Conservation (phyloP, 2,329 filamentous ascomycete genomes). For the Aspergillus unguis region DNA sequence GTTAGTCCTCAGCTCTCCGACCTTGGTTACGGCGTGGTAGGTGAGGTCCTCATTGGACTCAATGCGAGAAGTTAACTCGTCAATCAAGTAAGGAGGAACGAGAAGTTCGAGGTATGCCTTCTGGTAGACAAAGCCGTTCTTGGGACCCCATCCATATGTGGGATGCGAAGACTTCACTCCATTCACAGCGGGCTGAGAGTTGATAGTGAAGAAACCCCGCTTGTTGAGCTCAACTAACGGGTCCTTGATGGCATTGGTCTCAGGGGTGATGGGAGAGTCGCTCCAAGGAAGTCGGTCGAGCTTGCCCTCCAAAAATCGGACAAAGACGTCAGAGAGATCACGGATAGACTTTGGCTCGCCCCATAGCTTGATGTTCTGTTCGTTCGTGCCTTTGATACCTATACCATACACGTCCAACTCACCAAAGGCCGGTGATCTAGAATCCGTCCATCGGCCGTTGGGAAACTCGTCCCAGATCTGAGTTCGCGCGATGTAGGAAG, state of each 20-base stretch:
- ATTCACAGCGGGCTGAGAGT: constrained; percentile 93
- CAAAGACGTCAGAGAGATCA: constrained; percentile 79
- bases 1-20: constrained; percentile 79
- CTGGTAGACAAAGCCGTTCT: constrained; percentile 95
- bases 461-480: constrained; percentile 99
- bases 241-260: constrained; percentile 73
- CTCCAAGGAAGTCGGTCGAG: constrained; percentile 89
- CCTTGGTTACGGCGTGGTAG: constrained; percentile 88
- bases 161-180: constrained; percentile 84
- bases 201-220: constrained; percentile 88
- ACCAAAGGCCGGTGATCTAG: constrained; percentile 91
- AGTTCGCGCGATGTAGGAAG: constrained; percentile 90
- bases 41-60: constrained; percentile 77
- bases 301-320: constrained; percentile 77
- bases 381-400: constrained; percentile 88
- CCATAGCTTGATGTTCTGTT: constrained; percentile 94
- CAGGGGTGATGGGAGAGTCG: constrained; percentile 77
- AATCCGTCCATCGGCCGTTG: constrained; percentile 98
- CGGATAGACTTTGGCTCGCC: constrained; percentile 75
- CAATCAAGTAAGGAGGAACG: constrained; percentile 74
- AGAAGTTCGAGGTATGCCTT: constrained; percentile 95
- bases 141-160: constrained; percentile 88
- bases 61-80: constrained; percentile 73
- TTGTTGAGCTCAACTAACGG: constrained; percentile 78
- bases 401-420: constrained; percentile 93